A percentile compares a stretch with the other conserved stretches of the same genome.
Conservation (phyloP, 2,329 filamentous ascomycete genomes). For the Aspergillus sclerotialis region DNA sequence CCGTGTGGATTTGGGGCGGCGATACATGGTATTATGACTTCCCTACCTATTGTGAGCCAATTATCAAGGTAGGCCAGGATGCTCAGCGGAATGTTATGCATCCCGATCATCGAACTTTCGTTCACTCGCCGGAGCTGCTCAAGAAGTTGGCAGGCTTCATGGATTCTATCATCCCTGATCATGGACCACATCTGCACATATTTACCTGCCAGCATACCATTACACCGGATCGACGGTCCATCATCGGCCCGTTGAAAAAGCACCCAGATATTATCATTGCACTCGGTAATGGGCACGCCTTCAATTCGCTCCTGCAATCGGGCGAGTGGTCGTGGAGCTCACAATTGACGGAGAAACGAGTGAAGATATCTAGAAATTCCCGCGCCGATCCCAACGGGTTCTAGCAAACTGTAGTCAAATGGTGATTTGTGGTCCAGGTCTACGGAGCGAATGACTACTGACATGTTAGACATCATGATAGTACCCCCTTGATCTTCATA, state of each 20-base stretch:
- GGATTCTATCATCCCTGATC: conserved; percentile 14
- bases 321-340: conserved; percentile 1
- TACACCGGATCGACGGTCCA: conserved; percentile 20
- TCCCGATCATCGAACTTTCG: conserved; percentile 21
- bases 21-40: conserved; percentile 19
- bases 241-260: conserved; percentile 18
- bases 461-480: too few species aligned
- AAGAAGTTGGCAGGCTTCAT: conserved; percentile 15
- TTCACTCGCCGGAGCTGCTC: conserved; percentile 16
- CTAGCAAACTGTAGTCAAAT: not conserved
- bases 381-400: not conserved
- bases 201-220: conserved; percentile 23
- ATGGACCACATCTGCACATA: conserved; percentile 17
- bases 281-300: not conserved
- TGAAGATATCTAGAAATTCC: not conserved
- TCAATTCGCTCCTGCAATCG: conserved; percentile 1
- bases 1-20: conserved; percentile 21
- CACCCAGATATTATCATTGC: conserved; percentile 4
- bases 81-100: conserved; percentile 17
- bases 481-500: too few species aligned
- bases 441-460: too few species aligned
- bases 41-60: conserved; percentile 20
- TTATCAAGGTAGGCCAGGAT: conserved; percentile 21
- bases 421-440: not conserved
- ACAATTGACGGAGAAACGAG: not conserved